Evolutionary conservation across 345 rosid genomes (phyloP).

Genomic region (Syzygium grande): DNA sequence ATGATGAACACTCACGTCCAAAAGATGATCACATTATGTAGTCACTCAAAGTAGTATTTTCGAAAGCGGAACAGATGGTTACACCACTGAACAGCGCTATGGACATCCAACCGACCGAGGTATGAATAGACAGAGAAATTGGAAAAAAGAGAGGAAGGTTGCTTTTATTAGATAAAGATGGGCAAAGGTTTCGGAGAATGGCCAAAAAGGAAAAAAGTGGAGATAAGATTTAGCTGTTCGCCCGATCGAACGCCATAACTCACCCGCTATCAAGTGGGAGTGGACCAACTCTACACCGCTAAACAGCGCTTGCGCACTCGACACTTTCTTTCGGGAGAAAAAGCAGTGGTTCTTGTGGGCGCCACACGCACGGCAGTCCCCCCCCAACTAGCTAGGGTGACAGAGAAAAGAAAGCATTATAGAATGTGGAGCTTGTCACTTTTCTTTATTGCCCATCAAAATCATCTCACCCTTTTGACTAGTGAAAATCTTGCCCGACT

Average conservation of each 20-base stretch:
- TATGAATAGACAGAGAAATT: no score
- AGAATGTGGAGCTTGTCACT: neutral
- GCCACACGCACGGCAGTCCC: neutral
- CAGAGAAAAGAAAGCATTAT: neutral
- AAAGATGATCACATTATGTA: no score
- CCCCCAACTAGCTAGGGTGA: neutral
- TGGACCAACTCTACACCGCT: neutral
- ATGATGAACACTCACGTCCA: no score
- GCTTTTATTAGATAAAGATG: no score
- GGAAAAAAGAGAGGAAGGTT: no score
- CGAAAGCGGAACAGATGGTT: no score
- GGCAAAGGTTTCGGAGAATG: no score
- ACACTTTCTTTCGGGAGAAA: neutral
- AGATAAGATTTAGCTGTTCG: no score
- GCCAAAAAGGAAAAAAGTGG: no score
- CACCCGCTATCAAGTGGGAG: neutral
- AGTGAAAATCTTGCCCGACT: fast-evolving
- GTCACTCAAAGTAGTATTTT: no score
- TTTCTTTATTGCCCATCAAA: neutral
- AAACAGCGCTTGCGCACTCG: fast-evolving
- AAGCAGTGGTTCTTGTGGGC: neutral
- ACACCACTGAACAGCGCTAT: no score
- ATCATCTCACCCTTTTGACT: neutral
- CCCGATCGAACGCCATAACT: neutral
- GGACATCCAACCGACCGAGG: no score